Conservation (phyloP, 2,329 filamentous ascomycete species). For the Tolypocladium sp. region DNA sequence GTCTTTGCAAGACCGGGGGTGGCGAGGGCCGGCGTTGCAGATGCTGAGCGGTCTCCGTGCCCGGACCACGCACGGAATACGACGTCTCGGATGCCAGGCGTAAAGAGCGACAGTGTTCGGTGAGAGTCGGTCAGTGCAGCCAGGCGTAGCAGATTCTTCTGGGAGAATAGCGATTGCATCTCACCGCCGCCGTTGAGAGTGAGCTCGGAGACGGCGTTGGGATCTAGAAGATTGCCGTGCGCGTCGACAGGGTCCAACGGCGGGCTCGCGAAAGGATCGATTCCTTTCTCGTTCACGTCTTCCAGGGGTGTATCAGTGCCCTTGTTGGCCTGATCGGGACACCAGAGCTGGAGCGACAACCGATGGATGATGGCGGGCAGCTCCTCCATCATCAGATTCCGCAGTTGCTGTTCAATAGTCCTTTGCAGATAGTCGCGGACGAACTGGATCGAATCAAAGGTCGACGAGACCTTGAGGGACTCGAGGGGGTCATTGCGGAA, state of each 20-base stretch:
- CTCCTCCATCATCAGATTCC: slow-evolving; percentile 96
- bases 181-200: slow-evolving; percentile 74
- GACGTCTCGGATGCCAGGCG: slow-evolving; percentile 79
- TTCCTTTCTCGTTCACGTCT: slow-evolving; percentile 46
- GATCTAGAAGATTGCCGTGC: slow-evolving; percentile 67
- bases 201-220: slow-evolving; percentile 65
- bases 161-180: slow-evolving; percentile 83
- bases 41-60: slow-evolving; percentile 60
- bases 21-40: slow-evolving; percentile 35
- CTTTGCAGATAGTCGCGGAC: slow-evolving; percentile 94
- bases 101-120: slow-evolving; percentile 82
- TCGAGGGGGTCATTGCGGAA: slow-evolving; percentile 98
- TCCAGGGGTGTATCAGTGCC: slow-evolving; percentile 40
- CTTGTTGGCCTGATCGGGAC: slow-evolving; percentile 61
- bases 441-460: slow-evolving; percentile 97
- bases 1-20: slow-evolving; percentile 51
- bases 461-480: slow-evolving; percentile 95
- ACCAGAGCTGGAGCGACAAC: slow-evolving; percentile 80
- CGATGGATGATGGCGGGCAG: slow-evolving; percentile 93
- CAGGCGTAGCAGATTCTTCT: slow-evolving; percentile 82
- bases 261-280: slow-evolving; percentile 75
- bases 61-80: slow-evolving; percentile 91
- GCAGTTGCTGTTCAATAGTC: slow-evolving; percentile 88
- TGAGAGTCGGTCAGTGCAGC: slow-evolving; percentile 81
- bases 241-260: slow-evolving; percentile 76